Base-by-base conservation (phyloP, 1,284 basidiomycete genomes). In the Agaricales sp. region DNA sequence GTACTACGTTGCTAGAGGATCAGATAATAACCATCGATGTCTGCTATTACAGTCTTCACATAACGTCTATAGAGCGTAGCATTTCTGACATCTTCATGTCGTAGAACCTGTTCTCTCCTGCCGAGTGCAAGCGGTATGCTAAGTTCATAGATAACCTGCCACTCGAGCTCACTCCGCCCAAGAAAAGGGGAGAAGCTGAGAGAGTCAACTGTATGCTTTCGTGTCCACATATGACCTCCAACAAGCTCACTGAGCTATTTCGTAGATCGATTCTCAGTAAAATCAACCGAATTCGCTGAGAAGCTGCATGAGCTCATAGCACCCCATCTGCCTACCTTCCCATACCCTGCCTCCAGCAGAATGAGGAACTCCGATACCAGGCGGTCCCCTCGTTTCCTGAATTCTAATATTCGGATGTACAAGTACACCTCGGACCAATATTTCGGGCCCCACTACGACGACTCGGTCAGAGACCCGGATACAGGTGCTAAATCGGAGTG, bases 171-270 rank as follows among this genome's bases (percentile, higher is more conserved):
- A 84, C 82, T 0, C 81, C 79, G 16, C 80, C 84, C 1, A 81
- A 81, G 61, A 87, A 84, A 64, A 70, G 71, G 50, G 87, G 85
- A 3, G 86, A 90, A 62, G 87, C 88, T 0, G 77, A 80, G 24
- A 67, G 88, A 46, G 77, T 86, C 12, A 89, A 87, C 61, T 71
- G 85, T 86, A 60, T 56, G 58, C 58, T 14, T 14, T 30, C 6
- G 19, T 21, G 38, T 18, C n/a, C n/a, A n/a, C n/a, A n/a, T n/a
- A n/a, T n/a, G n/a, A n/a, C n/a, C n/a, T n/a, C n/a, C n/a, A n/a
- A n/a, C n/a, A n/a, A 3, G 21, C 45, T 50, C 46, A 46, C 24
- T 30, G 18, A 23, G 12, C 14, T 12, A 46, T 45, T 22, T 45
- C 38, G 4, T 54, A 87, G 83, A 82, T 56, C 75, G 87, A 22